Percentiles rank a stretch among this genome's conserved stretches.
These are phyloP conservation scores for Naganishia albida DNA, from an alignment of 1,284 basidiomycete species.

Conservation along the genomic window DNA sequence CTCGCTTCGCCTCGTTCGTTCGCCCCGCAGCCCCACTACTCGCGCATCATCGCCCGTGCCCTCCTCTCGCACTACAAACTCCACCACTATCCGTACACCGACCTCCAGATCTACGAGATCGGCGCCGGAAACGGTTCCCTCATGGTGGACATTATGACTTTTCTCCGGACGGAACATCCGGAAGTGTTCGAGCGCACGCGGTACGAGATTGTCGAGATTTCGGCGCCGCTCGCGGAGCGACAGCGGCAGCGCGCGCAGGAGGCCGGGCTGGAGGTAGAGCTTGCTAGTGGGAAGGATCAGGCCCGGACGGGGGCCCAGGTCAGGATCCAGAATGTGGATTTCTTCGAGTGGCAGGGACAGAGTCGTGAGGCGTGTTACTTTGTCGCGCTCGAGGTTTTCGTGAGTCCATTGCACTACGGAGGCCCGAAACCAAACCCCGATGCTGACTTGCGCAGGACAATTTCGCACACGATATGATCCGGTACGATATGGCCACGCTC, in stretches of 20 bases:
- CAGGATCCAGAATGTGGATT: constrained; percentile 74
- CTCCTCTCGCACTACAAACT: constrained; percentile 87
- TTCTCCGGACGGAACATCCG: constrained; percentile 74
- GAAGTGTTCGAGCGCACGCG: constrained; percentile 84
- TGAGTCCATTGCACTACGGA: constrained; percentile 50
- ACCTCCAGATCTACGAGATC: constrained; percentile 93
- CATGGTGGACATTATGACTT: constrained; percentile 82
- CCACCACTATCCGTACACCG: constrained; percentile 93
- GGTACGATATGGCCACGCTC: constrained; percentile 77
- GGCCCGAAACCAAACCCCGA: too few relatives aligned
- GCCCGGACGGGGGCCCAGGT: constrained; percentile 51
- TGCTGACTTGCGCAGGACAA: constrained; percentile 69
- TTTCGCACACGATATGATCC: constrained; percentile 92
- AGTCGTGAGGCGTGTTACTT: constrained; percentile 87
- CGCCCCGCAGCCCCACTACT: constrained; percentile 79
- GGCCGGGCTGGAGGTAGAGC: constrained; percentile 60
- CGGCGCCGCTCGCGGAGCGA: constrained; percentile 69
- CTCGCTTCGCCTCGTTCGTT: too few relatives aligned
- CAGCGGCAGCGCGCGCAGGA: constrained; percentile 66
- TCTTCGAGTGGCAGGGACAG: constrained; percentile 76
- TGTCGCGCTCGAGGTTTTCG: constrained; percentile 91
- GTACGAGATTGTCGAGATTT: constrained; percentile 92
- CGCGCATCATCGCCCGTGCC: constrained; percentile 83
- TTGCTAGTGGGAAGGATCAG: constrained; percentile 2
- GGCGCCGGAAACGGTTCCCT: constrained; percentile 97